A percentile compares a stretch with the other conserved stretches of the same genome.
phyloP scores from a whole-genome alignment of 805 yeast genomes.

The Scheffersomyces spartinae region DNA sequence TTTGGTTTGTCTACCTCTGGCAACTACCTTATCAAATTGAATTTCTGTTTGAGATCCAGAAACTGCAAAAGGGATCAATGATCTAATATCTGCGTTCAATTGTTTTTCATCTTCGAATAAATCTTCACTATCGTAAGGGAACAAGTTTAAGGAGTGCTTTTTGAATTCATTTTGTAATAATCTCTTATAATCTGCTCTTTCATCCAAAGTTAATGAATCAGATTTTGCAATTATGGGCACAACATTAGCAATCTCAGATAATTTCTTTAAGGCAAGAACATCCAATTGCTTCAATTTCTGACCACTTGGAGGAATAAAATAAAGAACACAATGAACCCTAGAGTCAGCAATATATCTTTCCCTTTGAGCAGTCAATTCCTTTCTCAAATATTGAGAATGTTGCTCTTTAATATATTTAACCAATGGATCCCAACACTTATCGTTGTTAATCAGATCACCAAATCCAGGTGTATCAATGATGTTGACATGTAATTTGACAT shows the following conservation, averaged over 20 bases:
- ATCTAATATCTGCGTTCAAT: constrained; percentile 61
- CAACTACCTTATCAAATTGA: constrained; percentile 62
- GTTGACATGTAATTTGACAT: constrained; percentile 74
- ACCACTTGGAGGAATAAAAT: constrained; percentile 83
- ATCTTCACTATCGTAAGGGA: constrained; percentile 70
- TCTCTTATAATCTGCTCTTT: constrained; percentile 70
- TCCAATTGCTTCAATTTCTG: constrained; percentile 80
- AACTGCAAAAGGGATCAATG: constrained; percentile 82
- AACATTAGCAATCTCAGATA: constrained; percentile 84
- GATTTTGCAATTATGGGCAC: constrained; percentile 93
- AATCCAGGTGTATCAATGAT: constrained; percentile 96
- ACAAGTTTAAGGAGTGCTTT: constrained; percentile 61
- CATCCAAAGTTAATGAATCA: constrained; percentile 79
- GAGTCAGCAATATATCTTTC: constrained; percentile 75
- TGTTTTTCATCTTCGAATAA: constrained; percentile 62
- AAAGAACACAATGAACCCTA: constrained; percentile 86
- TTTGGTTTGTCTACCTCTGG: constrained; percentile 83
- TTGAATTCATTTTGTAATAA: constrained; percentile 66
- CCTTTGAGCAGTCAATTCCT: constrained; percentile 90
- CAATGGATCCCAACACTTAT: constrained; percentile 94
- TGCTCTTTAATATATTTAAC: constrained; percentile 92
- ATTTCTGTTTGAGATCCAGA: constrained; percentile 82
- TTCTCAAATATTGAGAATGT: constrained; percentile 81
- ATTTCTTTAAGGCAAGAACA: constrained; percentile 67
- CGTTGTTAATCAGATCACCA: constrained; percentile 94